These are phyloP conservation scores for Breviolum minutum DNA, from an alignment of 73 alveolate species.

Conservation along the genomic window DNA sequence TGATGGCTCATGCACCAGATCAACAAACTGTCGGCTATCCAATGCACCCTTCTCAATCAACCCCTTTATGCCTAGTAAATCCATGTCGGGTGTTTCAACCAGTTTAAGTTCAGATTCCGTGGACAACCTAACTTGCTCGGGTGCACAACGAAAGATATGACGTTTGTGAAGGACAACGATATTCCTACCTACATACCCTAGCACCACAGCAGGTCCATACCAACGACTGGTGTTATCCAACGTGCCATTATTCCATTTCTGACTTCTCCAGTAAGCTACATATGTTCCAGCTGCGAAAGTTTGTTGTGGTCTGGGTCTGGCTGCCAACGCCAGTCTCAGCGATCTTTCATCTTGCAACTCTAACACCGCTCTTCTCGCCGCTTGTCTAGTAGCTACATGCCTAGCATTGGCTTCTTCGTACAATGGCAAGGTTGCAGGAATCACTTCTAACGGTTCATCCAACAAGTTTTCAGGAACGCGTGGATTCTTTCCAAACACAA, in stretches of 20 bases:
- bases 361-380: neutral
- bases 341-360: neutral
- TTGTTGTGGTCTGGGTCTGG: neutral
- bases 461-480: neutral
- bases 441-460: constrained; percentile 7
- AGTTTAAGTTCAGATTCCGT: neutral
- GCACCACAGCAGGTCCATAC: neutral
- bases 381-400: neutral
- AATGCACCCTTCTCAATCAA: neutral
- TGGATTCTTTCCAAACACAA: neutral
- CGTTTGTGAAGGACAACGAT: neutral
- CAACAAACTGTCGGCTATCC: neutral
- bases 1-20: neutral
- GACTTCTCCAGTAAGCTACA: neutral
- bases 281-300: neutral
- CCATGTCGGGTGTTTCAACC: neutral
- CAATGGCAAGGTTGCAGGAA: neutral
- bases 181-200: neutral
- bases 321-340: neutral
- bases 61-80: neutral
- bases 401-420: neutral
- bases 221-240: neutral
- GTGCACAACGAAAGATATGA: neutral
- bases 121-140: neutral
- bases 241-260: neutral